These are phyloP conservation scores for Ogataea sp. DNA, from an alignment of 805 yeast genomes.

Conservation along the genomic window DNA sequence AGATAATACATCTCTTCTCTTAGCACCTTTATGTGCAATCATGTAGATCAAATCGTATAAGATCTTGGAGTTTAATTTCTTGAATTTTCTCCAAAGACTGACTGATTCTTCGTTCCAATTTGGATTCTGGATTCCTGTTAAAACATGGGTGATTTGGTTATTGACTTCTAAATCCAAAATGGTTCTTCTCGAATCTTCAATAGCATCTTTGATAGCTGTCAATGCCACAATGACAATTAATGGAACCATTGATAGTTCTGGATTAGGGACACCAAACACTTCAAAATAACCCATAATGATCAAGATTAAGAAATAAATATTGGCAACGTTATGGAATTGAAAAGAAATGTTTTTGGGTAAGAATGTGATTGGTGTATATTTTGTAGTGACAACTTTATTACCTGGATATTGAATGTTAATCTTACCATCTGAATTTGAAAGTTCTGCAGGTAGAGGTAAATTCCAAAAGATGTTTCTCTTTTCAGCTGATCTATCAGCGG, in stretches of 20 bases:
- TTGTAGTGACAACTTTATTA: slow-evolving; percentile 55
- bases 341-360: slow-evolving; percentile 46
- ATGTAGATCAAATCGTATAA: slow-evolving; percentile 1
- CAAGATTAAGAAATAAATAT: slow-evolving; percentile 46
- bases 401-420: slow-evolving; percentile 29
- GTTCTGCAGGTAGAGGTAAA: slow-evolving; percentile 38
- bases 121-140: slow-evolving; percentile 45
- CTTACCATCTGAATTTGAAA: neutral
- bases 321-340: slow-evolving; percentile 55
- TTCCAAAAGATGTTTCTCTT: slow-evolving; percentile 52
- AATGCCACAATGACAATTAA: slow-evolving; percentile 68
- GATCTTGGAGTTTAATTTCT: slow-evolving; percentile 39
- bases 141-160: slow-evolving; percentile 51
- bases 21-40: neutral
- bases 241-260: slow-evolving; percentile 75
- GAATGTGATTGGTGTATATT: slow-evolving; percentile 51
- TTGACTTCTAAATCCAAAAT: slow-evolving; percentile 60
- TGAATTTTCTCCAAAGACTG: slow-evolving; percentile 60
- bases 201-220: slow-evolving; percentile 70
- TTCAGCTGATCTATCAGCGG: slow-evolving; percentile 2
- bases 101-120: slow-evolving; percentile 50
- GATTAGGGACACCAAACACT: slow-evolving; percentile 66
- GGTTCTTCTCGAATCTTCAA: slow-evolving; percentile 67
- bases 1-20: slow-evolving; percentile 1
- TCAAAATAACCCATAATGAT: slow-evolving; percentile 53